A percentile compares a stretch with the other conserved stretches of the same genome.
These are phyloP conservation scores for Prunella vulgaris DNA, from an alignment of 257 asterid genomes.

Conservation along the genomic window DNA sequence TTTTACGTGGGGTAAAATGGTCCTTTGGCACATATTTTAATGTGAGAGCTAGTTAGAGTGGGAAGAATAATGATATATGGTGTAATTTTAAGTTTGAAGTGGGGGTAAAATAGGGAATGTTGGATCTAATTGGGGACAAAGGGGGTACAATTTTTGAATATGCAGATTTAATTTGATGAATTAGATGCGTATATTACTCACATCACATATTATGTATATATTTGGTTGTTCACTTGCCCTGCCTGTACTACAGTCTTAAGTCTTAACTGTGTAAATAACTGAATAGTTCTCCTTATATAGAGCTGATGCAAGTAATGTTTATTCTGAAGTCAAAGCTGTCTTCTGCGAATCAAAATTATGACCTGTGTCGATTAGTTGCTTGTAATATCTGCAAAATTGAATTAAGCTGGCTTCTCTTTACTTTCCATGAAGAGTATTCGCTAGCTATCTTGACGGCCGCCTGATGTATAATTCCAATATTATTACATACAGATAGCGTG, in stretches of 20 bases:
- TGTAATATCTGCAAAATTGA: not conserved
- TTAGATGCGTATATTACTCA: not conserved
- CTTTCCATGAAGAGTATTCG: not conserved
- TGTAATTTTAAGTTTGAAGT: no score
- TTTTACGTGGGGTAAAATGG: no score
- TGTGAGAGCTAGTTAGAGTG: no score
- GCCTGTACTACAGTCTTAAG: no score
- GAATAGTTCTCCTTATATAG: conserved; percentile 28
- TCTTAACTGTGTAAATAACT: not conserved
- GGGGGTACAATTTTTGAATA: not conserved
- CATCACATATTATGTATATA: not conserved
- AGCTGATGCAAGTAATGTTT: conserved; percentile 64
- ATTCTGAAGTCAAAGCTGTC: conserved; percentile 44
- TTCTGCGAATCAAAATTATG: conserved; percentile 58
- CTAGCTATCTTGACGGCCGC: not conserved
- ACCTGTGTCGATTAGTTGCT: not conserved
- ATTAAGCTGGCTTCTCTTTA: not conserved
- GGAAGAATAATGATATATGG: no score
- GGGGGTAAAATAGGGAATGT: no score
- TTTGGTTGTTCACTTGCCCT: not conserved
- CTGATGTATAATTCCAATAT: not conserved
- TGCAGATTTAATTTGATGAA: not conserved
- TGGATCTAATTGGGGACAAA: no score
- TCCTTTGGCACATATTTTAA: no score
- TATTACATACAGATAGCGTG: not conserved